Evolutionary conservation across 306 rosid species (phyloP).

Genomic region (Corylus americana): DNA sequence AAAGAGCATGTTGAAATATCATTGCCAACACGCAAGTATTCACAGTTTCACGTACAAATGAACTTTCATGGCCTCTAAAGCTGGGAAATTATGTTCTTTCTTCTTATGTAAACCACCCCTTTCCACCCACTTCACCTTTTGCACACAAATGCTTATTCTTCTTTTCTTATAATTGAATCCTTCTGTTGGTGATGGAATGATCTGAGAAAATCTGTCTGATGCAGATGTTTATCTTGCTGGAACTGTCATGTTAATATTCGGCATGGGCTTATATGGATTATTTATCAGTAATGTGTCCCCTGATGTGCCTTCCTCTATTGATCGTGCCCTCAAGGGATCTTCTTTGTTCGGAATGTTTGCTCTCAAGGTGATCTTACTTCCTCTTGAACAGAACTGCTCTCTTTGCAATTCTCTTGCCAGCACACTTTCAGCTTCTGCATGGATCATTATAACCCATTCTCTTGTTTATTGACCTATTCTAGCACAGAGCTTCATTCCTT

Average conservation of each 20-base stretch:
- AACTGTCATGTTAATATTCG: conserved; percentile 93
- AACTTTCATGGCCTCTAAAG: conserved; percentile 1
- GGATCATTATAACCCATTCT: neutral
- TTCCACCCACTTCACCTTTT: conserved; percentile 4
- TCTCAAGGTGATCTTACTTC: conserved; percentile 59
- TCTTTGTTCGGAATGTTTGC: conserved; percentile 97
- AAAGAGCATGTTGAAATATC: neutral
- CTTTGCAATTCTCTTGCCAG: neutral
- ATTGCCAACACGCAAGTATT: neutral
- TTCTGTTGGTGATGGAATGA: conserved; percentile 13
- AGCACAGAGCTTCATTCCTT: neutral
- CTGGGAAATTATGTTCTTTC: conserved; percentile 8
- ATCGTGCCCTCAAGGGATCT: conserved; percentile 79
- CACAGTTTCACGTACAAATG: neutral
- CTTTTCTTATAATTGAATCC: neutral
- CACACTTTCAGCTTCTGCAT: neutral
- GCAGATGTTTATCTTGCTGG: conserved; percentile 99
- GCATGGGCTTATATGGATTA: conserved; percentile 91
- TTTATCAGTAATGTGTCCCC: conserved; percentile 74
- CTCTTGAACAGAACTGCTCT: neutral
- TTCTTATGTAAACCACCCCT: conserved; percentile 9
- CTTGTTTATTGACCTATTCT: neutral
- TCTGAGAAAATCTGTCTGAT: conserved; percentile 19
- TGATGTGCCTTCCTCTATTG: conserved; percentile 50
- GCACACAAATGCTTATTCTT: neutral